A percentile compares a stretch with the other conserved stretches of the same genome.
These are phyloP conservation scores for Penicillium palitans DNA, from an alignment of 2,329 filamentous ascomycete genomes.

Conservation along the genomic window DNA sequence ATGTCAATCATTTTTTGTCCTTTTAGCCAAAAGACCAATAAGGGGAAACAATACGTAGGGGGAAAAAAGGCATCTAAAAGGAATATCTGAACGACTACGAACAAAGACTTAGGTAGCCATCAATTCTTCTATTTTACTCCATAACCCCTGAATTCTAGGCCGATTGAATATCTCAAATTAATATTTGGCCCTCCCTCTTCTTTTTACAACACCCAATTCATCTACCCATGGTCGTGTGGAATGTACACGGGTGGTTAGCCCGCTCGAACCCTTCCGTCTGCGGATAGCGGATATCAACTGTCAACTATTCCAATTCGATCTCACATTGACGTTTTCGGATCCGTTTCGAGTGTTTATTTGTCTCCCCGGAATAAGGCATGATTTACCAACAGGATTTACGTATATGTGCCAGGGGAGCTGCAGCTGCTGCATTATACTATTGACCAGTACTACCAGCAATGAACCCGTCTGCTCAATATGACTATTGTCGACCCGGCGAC, in stretches of 20 bases:
- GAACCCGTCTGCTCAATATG: slow-evolving; percentile 7
- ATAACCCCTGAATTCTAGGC: neutral
- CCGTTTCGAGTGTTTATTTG: neutral
- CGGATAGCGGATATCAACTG: slow-evolving; percentile 1
- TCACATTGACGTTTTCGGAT: slow-evolving; percentile 3
- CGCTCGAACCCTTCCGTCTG: slow-evolving; percentile 1
- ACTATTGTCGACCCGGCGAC: slow-evolving; percentile 7
- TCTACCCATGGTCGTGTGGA: neutral
- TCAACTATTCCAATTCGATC: slow-evolving; percentile 6
- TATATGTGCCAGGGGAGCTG: slow-evolving; percentile 8
- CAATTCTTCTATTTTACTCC: neutral
- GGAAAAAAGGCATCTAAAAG: neutral
- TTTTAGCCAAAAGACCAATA: neutral
- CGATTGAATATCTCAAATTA: neutral
- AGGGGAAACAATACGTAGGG: neutral
- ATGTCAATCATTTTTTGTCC: neutral
- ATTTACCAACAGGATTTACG: neutral
- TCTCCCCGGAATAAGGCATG: neutral
- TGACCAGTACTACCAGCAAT: slow-evolving; percentile 6
- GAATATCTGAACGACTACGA: neutral
- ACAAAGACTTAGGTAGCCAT: neutral
- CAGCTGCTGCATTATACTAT: slow-evolving; percentile 8
- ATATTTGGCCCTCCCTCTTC: neutral
- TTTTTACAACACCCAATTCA: neutral
- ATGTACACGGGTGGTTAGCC: neutral